Evolutionary conservation across 2,329 filamentous ascomycete species (phyloP), one percentile per base, ranked within the genome.

Genomic region (Ophiocordyceps camponoti-leonardi): DNA sequence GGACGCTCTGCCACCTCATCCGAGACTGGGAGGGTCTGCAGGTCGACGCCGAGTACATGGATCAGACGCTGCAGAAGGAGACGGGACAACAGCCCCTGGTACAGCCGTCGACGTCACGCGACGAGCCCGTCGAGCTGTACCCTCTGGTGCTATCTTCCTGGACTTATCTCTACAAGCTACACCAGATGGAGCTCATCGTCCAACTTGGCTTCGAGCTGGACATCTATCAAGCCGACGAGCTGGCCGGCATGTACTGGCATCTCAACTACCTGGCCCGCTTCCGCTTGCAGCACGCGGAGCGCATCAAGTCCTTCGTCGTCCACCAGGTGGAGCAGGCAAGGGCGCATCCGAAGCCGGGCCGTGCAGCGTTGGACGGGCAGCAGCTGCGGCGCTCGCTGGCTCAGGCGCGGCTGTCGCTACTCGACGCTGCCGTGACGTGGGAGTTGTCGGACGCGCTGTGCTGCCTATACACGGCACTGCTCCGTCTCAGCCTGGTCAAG

Each of bases 131-230:
- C 3, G 73, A 80, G 41, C 66, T 76, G 1, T 81, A 76, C 56
- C 72, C 80, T 0, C 81, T 84, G 45, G 80, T 86, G 0, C 69
- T 96, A 1, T 86, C 84, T 1, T 87, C 83, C 4, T 98, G 92
- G 92, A 77, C 81, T 0, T 93, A 90, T 54, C 75, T 88, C 48
- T 85, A 94, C 62, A 96, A 95, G 61, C 71, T 95, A n/a, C 77
- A 75, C 28, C 77, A 90, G 55, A 86, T 95, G 72, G 82, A 90
- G 58, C 83, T 80, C 69, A 81, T 93, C 42, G 72, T 95, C 16
- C 84, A 95, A 57, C 77, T 95, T 30, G 92, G 93, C 13, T 96
- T 98, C 60, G 92, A 98, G 62, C 79, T 95, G 13, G 81, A 90
- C 41, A 76, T 94, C 11, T 96, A 96, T 61, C 79, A 90, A 45